phyloP scores from a whole-genome alignment of 345 rosid species.

The Carallia pectinifolia region DNA sequence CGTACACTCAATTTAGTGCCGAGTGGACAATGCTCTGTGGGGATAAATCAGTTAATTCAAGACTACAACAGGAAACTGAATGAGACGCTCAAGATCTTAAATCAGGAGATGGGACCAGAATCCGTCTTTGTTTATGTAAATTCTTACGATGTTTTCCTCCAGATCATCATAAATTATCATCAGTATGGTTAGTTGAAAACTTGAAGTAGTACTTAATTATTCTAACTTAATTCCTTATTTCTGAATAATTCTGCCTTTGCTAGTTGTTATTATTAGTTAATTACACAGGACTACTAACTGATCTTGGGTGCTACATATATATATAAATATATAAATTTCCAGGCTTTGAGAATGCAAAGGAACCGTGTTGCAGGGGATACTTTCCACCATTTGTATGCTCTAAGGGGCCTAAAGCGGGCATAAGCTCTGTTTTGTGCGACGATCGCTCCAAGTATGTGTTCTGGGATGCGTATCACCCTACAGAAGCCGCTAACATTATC shows the following conservation, averaged over 20 bases:
- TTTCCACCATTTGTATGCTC: constrained; percentile 49
- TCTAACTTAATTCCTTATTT: too few relatives aligned
- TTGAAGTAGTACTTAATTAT: too few relatives aligned
- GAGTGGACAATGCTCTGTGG: constrained; percentile 40
- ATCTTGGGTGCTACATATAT: too few relatives aligned
- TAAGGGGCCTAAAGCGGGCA: constrained; percentile 8
- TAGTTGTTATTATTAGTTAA: too few relatives aligned
- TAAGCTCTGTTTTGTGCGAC: constrained; percentile 14
- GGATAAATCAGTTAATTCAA: constrained; percentile 40
- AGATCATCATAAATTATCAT: constrained; percentile 36
- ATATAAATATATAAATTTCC: too few relatives aligned
- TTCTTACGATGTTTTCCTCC: constrained; percentile 39
- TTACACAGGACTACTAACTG: too few relatives aligned
- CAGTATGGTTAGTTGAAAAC: constrained; percentile 34
- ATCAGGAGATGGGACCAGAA: constrained; percentile 28
- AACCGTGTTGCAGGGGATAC: constrained; percentile 48
- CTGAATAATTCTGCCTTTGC: too few relatives aligned
- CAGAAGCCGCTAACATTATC: constrained; percentile 40
- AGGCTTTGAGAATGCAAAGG: constrained; percentile 38
- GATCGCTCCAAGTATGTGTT: constrained; percentile 55
- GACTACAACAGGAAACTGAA: constrained; percentile 46
- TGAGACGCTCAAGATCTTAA: constrained; percentile 18
- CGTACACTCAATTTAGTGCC: constrained; percentile 42
- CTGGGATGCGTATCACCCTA: constrained; percentile 64
- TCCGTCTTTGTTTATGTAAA: constrained; percentile 53